Evolutionary conservation across 108 stramenopile genomes (phyloP).

Genomic region (Chaetoceros muelleri): DNA sequence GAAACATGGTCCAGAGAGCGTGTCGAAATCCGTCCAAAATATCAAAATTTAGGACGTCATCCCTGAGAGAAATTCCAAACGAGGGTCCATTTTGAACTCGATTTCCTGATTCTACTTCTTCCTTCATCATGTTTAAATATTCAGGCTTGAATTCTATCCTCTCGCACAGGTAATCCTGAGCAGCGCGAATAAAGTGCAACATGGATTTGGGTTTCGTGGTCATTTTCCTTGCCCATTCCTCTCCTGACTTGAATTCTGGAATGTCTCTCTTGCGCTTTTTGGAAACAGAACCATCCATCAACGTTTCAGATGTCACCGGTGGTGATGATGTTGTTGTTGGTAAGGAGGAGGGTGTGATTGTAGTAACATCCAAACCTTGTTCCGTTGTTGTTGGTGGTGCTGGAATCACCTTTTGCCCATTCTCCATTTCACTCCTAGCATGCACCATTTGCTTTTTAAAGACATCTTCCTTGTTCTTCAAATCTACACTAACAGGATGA

Average conservation of each 20-base stretch:
- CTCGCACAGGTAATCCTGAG: constrained; percentile 49
- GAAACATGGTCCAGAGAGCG: neutral
- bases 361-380: constrained; percentile 2
- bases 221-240: constrained; percentile 50
- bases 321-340: constrained; percentile 2
- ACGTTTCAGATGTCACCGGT: neutral
- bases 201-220: constrained; percentile 35
- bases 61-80: neutral
- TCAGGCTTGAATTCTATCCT: constrained; percentile 55
- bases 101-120: constrained; percentile 17
- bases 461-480: constrained; percentile 19
- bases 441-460: neutral
- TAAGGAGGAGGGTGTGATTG: neutral
- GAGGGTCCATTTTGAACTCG: neutral
- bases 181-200: constrained; percentile 29
- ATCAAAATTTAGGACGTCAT: neutral
- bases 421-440: constrained; percentile 1
- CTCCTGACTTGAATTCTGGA: constrained; percentile 41
- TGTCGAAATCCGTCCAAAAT: neutral
- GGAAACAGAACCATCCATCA: constrained; percentile 1
- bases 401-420: neutral
- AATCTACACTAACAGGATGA: constrained; percentile 55
- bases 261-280: constrained; percentile 40
- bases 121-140: constrained; percentile 43
- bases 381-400: neutral